Conservation (phyloP, 768 basidiomycete species). For the Podaxis pistillaris region DNA sequence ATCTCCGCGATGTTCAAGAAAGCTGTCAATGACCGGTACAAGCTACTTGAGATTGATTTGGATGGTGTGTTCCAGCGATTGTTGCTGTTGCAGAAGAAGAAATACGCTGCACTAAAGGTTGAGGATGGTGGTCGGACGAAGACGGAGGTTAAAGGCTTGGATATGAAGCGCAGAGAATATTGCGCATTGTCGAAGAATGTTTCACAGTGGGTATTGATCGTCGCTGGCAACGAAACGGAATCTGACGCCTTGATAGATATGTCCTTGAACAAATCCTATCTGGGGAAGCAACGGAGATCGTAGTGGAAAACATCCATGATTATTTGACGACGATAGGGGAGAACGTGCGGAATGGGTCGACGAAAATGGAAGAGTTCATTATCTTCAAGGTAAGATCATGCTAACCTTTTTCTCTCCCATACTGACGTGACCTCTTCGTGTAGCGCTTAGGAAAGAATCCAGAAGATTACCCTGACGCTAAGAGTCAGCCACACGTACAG, state of each 20-base stretch:
- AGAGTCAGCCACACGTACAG: constrained; percentile 94
- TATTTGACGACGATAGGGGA: constrained; percentile 78
- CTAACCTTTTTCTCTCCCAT: background rate
- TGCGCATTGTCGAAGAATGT: constrained; percentile 88
- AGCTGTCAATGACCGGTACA: constrained; percentile 94
- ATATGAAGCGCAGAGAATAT: constrained; percentile 99
- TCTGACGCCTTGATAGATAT: constrained; percentile 50
- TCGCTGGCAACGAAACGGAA: background rate
- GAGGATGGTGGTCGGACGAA: constrained; percentile 77
- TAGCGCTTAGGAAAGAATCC: constrained; percentile 96
- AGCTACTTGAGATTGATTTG: constrained; percentile 93
- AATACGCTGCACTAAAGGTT: constrained; percentile 96
- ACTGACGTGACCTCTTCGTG: background rate
- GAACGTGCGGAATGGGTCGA: constrained; percentile 72
- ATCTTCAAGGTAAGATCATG: constrained; percentile 76
- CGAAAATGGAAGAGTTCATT: constrained; percentile 91
- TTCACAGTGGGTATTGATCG: constrained; percentile 69
- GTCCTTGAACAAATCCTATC: constrained; percentile 89
- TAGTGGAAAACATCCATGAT: constrained; percentile 90
- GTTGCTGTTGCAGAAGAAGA: constrained; percentile 95
- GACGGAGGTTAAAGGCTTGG: constrained; percentile 93
- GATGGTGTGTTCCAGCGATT: constrained; percentile 93
- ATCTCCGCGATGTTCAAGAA: constrained; percentile 94
- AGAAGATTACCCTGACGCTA: constrained; percentile 94
- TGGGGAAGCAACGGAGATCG: constrained; percentile 85